phyloP scores from a whole-genome alignment of 2,329 filamentous ascomycete genomes.

The Phialophora macrospora region DNA sequence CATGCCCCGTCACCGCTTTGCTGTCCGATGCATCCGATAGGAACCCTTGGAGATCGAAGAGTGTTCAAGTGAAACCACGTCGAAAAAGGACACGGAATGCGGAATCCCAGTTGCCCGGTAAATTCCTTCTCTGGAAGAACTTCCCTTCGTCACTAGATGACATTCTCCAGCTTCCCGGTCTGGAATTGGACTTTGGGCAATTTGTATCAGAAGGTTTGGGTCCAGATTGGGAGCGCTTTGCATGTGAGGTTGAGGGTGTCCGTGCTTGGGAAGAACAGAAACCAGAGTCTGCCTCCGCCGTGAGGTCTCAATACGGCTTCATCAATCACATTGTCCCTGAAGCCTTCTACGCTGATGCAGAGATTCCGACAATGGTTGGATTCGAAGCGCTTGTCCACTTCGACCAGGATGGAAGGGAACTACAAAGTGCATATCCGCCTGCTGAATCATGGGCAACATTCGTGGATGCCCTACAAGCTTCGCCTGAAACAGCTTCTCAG shows the following conservation, averaged over 20 bases:
- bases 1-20: constrained; percentile 26
- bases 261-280: constrained; percentile 51
- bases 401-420: constrained; percentile 17
- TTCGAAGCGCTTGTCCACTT: constrained; percentile 28
- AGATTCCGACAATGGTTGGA: not conserved
- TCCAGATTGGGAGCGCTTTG: constrained; percentile 31
- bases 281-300: constrained; percentile 8
- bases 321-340: constrained; percentile 36
- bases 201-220: constrained; percentile 21
- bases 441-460: constrained; percentile 31
- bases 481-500: constrained; percentile 15
- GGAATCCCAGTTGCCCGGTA: constrained; percentile 2
- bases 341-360: constrained; percentile 19
- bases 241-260: constrained; percentile 56
- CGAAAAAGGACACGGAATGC: constrained; percentile 7
- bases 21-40: constrained; percentile 14
- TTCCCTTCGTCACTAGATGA: constrained; percentile 31
- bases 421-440: constrained; percentile 27
- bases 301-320: constrained; percentile 27
- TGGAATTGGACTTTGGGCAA: constrained; percentile 15
- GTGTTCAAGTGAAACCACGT: not conserved
- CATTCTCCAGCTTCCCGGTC: constrained; percentile 22
- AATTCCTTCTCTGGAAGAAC: constrained; percentile 26
- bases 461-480: constrained; percentile 17
- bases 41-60: constrained; percentile 13